Base-by-base conservation (phyloP, 2,329 filamentous ascomycete genomes). In the Aspergillus jensenii region DNA sequence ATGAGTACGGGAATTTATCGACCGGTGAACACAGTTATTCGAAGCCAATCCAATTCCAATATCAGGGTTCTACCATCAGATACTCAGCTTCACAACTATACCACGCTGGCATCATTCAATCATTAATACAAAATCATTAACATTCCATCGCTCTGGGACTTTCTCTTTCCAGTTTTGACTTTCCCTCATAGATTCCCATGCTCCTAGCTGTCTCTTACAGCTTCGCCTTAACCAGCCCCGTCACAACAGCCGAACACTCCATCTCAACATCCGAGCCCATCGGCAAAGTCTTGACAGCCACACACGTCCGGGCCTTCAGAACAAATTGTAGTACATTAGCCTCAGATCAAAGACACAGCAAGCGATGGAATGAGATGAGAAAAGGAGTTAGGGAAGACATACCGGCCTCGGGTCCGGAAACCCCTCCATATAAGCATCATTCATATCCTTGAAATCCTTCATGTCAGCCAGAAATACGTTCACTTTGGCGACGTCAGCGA, bases 391-490 rank as follows among this genome's bases (percentile, higher is more conserved):
- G 21, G n/a, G 1, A 33, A 52, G 59, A 63, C 66, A 55, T 51
- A 70, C 70, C 25, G 68, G 69, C 59, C 65, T 67, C 2, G 66
- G 64, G 52, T 66, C 65, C 40, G 46, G 52, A 47, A 72, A 71
- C 35, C 64, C 64, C n/a, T 60, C 55, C 21, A 56, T 51, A 37
- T 95, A 96, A 74, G 91, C 88, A 68, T 82, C 82, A 78, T 96
- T 96, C 86, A 96, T 90, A 74, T 86, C 86, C 72, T 74, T 77
- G 66, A 88, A 89, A 69, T 89, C 79, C 43, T 79, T 76, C 85
- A 89, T 89, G 59, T 81, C 81, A 0, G 82, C 84, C 9, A 90
- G 70, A 69, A 85, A 90, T 49, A 89, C 78, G 65, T 88, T 89
- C 63, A 86, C 80, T 72, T 89, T 88, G 68, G 89, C 80, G 0